Evolutionary conservation across 371 early-diverging fungal genomes (phyloP).

Genomic region (Smittium mucronatum): DNA sequence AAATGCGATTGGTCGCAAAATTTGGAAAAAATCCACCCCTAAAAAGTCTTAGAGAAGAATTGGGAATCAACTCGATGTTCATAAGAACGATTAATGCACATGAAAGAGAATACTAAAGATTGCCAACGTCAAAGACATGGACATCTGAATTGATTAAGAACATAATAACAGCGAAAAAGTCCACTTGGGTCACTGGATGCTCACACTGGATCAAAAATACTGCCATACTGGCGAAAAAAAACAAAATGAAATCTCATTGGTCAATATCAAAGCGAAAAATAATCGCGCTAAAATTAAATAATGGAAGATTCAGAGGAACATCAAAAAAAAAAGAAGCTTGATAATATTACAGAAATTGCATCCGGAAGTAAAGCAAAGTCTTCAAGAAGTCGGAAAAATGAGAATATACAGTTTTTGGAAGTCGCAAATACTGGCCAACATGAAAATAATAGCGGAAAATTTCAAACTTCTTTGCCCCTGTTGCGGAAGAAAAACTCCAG

Average conservation of each 20-base stretch:
- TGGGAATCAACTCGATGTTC: not conserved
- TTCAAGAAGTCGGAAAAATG: not conserved
- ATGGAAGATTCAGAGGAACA: not conserved
- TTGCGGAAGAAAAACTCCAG: not conserved
- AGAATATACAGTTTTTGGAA: not conserved
- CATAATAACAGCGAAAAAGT: not conserved
- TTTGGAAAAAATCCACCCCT: not conserved
- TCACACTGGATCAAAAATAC: not conserved
- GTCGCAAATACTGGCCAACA: not conserved
- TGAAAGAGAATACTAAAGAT: not conserved
- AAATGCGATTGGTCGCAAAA: not conserved
- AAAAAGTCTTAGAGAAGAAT: not conserved
- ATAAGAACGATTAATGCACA: not conserved
- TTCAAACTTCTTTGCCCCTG: not conserved
- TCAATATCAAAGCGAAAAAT: not conserved
- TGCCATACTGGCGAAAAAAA: not conserved
- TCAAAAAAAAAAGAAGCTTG: not conserved
- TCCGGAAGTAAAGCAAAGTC: not conserved
- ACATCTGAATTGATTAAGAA: not conserved
- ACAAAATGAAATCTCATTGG: not conserved
- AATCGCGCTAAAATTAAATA: not conserved
- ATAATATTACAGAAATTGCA: not conserved
- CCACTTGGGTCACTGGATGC: not conserved
- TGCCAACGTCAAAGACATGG: not conserved
- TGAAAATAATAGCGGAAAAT: not conserved